Conservation (phyloP, 208 protist species). For the Trypanosoma cruzi region DNA sequence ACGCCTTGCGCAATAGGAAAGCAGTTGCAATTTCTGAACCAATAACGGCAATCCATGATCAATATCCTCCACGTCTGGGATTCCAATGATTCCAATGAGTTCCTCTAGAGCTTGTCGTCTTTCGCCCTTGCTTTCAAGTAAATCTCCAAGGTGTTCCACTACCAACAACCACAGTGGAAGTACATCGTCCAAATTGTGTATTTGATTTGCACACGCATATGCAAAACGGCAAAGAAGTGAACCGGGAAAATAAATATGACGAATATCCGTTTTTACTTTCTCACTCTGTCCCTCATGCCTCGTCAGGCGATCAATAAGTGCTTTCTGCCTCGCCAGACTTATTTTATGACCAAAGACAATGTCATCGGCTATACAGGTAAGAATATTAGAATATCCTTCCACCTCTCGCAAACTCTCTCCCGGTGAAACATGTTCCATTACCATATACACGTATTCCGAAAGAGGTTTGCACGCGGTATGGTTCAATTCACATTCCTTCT, state of each 20-base stretch:
- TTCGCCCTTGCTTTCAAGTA: conserved; percentile 30
- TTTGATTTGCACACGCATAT: conserved; percentile 36
- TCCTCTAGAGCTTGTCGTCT: conserved; percentile 24
- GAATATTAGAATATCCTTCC: not conserved
- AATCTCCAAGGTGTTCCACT: conserved; percentile 34
- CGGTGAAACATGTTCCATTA: conserved; percentile 20
- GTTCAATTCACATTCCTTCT: conserved; percentile 45
- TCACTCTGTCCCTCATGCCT: not conserved
- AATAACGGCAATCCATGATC: conserved; percentile 58
- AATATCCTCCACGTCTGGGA: conserved; percentile 34
- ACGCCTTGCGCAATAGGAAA: conserved; percentile 53
- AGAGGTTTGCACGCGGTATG: conserved; percentile 33
- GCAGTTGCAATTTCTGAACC: conserved; percentile 82
- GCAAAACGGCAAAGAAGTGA: conserved; percentile 79
- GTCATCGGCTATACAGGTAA: conserved; percentile 17
- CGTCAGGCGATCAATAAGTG: conserved; percentile 21
- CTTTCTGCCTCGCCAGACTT: not conserved
- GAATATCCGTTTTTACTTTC: conserved; percentile 26
- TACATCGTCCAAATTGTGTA: conserved; percentile 37
- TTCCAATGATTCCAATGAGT: conserved; percentile 25
- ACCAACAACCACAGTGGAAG: conserved; percentile 43
- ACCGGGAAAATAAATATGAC: conserved; percentile 67
- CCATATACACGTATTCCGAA: conserved; percentile 26
- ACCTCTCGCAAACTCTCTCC: not conserved
- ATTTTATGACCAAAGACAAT: conserved; percentile 15